These are phyloP conservation scores for Torulaspora quercuum DNA, from an alignment of 805 yeast genomes.

Conservation along the genomic window DNA sequence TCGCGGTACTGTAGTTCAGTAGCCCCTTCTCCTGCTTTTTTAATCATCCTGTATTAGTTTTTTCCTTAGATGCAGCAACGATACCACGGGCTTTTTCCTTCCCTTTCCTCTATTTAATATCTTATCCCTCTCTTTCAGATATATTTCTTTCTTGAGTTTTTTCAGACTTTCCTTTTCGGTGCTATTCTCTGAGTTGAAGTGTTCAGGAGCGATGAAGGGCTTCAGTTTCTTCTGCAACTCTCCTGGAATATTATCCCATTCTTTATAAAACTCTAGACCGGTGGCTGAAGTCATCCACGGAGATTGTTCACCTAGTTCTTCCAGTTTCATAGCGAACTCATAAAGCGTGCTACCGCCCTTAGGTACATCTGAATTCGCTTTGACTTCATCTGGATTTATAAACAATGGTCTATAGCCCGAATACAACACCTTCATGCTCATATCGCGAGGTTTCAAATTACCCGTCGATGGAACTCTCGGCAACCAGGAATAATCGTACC, in stretches of 20 bases:
- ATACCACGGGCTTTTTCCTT: conserved; percentile 32
- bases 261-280: conserved; percentile 36
- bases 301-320: conserved; percentile 28
- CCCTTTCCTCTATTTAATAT: conserved; percentile 27
- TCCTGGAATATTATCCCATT: conserved; percentile 36
- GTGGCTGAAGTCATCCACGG: conserved; percentile 39
- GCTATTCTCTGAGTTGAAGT: background rate
- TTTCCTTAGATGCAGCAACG: conserved; percentile 25
- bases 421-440: conserved; percentile 27
- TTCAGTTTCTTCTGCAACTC: conserved; percentile 30
- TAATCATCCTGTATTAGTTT: conserved; percentile 17
- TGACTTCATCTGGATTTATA: conserved; percentile 17
- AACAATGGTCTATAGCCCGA: conserved; percentile 35
- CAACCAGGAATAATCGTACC: conserved; percentile 28
- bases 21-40: background rate
- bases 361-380: conserved; percentile 7
- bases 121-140: conserved; percentile 22
- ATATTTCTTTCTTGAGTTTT: conserved; percentile 17
- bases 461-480: conserved; percentile 33
- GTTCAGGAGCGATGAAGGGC: conserved; percentile 37
- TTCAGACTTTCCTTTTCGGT: conserved; percentile 14
- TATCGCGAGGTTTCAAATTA: conserved; percentile 25
- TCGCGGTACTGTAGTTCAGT: too few species aligned
- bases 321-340: conserved; percentile 33
- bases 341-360: conserved; percentile 18